A percentile compares a stretch with the other conserved stretches of the same genome.
phyloP scores from a whole-genome alignment of 208 protist genomes.

The Tetramitus jugosus region DNA sequence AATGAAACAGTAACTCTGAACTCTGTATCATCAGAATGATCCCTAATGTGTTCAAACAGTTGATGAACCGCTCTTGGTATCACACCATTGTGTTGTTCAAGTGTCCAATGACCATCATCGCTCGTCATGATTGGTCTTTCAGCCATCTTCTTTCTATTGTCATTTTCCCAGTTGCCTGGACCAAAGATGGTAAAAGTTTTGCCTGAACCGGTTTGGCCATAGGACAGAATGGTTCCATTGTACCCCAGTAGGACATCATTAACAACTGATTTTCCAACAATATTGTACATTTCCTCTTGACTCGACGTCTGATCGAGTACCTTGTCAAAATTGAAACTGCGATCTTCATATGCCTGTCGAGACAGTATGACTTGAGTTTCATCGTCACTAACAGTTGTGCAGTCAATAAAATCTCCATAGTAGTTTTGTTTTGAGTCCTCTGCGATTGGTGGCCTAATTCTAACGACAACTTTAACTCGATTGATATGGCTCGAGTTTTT shows the following conservation, averaged over 20 bases:
- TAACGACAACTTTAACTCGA: constrained; percentile 11
- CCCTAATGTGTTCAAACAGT: constrained; percentile 24
- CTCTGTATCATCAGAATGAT: not conserved
- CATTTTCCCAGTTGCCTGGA: not conserved
- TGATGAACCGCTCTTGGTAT: constrained; percentile 2
- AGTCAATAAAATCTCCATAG: not conserved
- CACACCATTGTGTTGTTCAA: constrained; percentile 17
- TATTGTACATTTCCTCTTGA: constrained; percentile 71
- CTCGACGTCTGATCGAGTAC: constrained; percentile 44
- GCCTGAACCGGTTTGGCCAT: constrained; percentile 85
- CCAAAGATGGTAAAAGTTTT: constrained; percentile 77
- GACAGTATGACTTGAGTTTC: not conserved
- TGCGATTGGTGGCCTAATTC: not conserved
- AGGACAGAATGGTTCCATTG: constrained; percentile 81
- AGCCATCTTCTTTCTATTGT: not conserved
- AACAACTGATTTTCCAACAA: constrained; percentile 64
- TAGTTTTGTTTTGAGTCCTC: not conserved
- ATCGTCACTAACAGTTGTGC: not conserved
- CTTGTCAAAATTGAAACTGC: constrained; percentile 45
- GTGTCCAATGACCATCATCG: no score
- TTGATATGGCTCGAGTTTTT: no score
- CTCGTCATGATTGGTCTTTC: not conserved
- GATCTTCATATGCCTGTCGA: not conserved
- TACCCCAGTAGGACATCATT: constrained; percentile 72
- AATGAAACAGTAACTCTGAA: constrained; percentile 14